Evolutionary conservation across 139 green algal species (phyloP).

Genomic region (Closterium sp.): DNA sequence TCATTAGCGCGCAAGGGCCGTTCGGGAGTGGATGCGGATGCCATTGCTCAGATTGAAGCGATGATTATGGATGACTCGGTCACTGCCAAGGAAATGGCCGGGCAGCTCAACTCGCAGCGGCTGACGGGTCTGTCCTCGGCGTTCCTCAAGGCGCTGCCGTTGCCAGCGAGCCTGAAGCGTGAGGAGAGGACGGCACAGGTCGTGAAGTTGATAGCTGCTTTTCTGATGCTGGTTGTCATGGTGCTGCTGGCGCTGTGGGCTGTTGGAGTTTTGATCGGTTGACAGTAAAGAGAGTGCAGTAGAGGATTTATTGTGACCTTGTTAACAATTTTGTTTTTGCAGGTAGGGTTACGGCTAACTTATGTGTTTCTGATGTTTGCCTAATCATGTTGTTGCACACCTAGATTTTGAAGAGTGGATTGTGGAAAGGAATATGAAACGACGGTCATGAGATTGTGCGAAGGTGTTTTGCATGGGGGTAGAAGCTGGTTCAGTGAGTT

Average conservation of each 20-base stretch:
- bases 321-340: not conserved
- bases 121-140: not conserved
- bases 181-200: not conserved
- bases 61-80: not conserved
- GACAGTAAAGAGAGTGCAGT: not conserved
- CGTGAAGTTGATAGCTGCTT: not conserved
- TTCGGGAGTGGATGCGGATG: not conserved
- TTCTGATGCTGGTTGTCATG: not conserved
- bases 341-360: not conserved
- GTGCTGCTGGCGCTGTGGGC: not conserved
- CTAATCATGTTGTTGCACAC: no score
- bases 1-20: not conserved
- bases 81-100: not conserved
- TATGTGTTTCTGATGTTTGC: not conserved
- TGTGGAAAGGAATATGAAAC: no score
- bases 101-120: not conserved
- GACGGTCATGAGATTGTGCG: no score
- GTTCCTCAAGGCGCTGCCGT: not conserved
- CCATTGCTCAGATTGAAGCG: not conserved
- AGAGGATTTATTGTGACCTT: no score
- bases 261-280: not conserved
- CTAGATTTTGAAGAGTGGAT: no score
- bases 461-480: no score
- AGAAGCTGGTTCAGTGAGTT: no score
- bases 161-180: not conserved